These are phyloP conservation scores for Tylopilus sp. DNA, from an alignment of 768 basidiomycete species.

Conservation along the genomic window DNA sequence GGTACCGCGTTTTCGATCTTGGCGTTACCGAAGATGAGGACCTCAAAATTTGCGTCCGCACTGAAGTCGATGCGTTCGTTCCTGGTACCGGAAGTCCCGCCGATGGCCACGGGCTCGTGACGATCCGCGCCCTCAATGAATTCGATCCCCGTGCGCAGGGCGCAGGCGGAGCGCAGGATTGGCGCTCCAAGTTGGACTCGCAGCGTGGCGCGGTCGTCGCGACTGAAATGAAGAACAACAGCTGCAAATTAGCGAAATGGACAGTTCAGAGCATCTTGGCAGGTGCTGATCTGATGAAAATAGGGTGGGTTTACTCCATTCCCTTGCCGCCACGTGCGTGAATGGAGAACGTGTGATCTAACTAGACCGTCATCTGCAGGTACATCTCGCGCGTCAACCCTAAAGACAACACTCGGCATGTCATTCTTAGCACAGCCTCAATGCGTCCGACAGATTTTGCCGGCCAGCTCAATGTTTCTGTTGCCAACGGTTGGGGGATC, in stretches of 20 bases:
- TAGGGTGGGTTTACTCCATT: conserved; percentile 62
- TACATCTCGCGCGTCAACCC: conserved; percentile 94
- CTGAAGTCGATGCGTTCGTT: conserved; percentile 92
- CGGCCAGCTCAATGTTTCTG: conserved; percentile 88
- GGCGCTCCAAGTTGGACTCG: conserved; percentile 94
- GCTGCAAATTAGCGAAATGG: conserved; percentile 96
- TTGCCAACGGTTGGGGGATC: conserved; percentile 98
- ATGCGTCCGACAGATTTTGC: conserved; percentile 96
- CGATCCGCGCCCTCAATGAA: conserved; percentile 94
- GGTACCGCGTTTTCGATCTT: conserved; percentile 94
- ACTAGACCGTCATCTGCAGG: conserved; percentile 39
- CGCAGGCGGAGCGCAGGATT: conserved; percentile 95
- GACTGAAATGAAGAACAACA: conserved; percentile 99
- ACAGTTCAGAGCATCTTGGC: conserved; percentile 93
- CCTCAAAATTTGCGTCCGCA: conserved; percentile 86
- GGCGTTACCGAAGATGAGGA: conserved; percentile 90
- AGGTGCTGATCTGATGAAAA: conserved; percentile 95
- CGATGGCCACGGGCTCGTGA: conserved; percentile 76
- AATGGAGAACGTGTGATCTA: conserved; percentile 3
- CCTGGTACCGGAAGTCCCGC: conserved; percentile 56
- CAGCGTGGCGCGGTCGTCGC: conserved; percentile 98
- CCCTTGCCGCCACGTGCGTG: background rate
- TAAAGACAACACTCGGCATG: conserved; percentile 92
- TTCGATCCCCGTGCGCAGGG: conserved; percentile 90
- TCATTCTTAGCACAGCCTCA: conserved; percentile 91